These are phyloP conservation scores for Scenedesmus sp. DNA, from an alignment of 163 green algal species.

Conservation along the genomic window DNA sequence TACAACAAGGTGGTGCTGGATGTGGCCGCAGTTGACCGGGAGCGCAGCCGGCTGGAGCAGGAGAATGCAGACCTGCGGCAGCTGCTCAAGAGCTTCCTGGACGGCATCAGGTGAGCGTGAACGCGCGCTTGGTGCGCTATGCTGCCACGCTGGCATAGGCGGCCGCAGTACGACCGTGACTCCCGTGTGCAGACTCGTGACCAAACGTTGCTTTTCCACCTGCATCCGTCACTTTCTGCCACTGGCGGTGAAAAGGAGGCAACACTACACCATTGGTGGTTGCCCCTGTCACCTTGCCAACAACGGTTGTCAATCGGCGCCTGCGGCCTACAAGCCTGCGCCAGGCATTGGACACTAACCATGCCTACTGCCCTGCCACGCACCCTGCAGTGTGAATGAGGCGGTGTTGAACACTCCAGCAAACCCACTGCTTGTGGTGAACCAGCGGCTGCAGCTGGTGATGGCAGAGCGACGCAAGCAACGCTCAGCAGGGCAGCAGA, in stretches of 20 bases:
- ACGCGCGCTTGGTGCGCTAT: too few species aligned
- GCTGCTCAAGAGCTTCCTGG: conserved; percentile 89
- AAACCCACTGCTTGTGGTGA: conserved; percentile 90
- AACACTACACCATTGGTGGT: too few species aligned
- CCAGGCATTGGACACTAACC: too few species aligned
- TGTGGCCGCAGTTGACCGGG: conserved; percentile 79
- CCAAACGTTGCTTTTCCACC: too few species aligned
- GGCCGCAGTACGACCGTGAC: too few species aligned
- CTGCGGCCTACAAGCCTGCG: too few species aligned
- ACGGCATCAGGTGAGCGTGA: conserved; percentile 78
- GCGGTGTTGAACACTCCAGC: conserved; percentile 86
- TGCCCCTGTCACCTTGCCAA: too few species aligned
- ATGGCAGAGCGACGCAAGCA: conserved; percentile 63
- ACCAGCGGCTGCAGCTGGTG: conserved; percentile 80
- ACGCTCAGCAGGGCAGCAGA: conserved; percentile 24
- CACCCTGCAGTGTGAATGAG: conserved; percentile 74
- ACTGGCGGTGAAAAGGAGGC: too few species aligned
- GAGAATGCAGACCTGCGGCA: conserved; percentile 86
- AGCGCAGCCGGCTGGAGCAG: conserved; percentile 74
- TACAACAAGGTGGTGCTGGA: conserved; percentile 89
- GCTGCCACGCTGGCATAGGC: too few species aligned
- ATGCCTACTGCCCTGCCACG: not conserved
- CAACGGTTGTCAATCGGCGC: too few species aligned
- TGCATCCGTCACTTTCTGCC: too few species aligned
- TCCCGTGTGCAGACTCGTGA: too few species aligned